phyloP scores from a whole-genome alignment of 139 green algal species.

The Nannochloris sp. region DNA sequence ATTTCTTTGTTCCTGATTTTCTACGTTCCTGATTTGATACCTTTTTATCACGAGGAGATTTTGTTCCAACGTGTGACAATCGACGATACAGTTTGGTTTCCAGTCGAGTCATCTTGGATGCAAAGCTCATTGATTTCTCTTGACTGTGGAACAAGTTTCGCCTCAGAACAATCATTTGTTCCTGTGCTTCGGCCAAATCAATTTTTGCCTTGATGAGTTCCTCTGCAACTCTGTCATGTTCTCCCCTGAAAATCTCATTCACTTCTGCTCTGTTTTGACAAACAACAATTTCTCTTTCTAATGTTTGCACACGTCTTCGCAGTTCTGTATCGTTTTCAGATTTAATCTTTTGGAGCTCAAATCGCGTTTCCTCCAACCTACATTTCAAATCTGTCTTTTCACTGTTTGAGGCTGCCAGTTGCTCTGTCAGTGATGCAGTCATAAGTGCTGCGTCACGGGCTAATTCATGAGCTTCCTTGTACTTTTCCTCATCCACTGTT shows the following conservation, averaged over 20 bases:
- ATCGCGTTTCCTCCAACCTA: conserved; percentile 15
- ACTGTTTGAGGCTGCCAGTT: conserved; percentile 6
- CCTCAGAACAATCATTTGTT: conserved; percentile 28
- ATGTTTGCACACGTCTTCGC: conserved; percentile 8
- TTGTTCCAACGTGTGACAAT: background rate
- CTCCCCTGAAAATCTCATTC: conserved; percentile 28
- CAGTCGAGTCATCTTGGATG: conserved; percentile 22
- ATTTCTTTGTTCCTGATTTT: too few relatives aligned
- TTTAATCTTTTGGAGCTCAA: conserved; percentile 12
- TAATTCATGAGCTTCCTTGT: conserved; percentile 15
- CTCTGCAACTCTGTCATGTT: conserved; percentile 28
- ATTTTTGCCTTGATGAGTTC: conserved; percentile 33
- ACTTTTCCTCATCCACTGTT: conserved; percentile 14
- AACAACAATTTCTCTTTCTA: conserved; percentile 25
- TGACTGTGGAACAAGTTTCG: conserved; percentile 25
- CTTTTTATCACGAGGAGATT: background rate
- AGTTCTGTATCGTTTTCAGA: conserved; percentile 21
- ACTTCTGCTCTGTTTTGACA: conserved; percentile 25
- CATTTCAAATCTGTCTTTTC: conserved; percentile 11
- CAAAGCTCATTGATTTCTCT: conserved; percentile 24
- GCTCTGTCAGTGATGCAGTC: background rate
- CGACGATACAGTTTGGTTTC: conserved; percentile 20
- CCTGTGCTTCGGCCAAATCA: conserved; percentile 25
- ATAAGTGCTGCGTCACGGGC: background rate
- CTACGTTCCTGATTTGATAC: too few relatives aligned